Base-by-base conservation (phyloP, 1,284 basidiomycete species). In the Boletus chippewaensis region DNA sequence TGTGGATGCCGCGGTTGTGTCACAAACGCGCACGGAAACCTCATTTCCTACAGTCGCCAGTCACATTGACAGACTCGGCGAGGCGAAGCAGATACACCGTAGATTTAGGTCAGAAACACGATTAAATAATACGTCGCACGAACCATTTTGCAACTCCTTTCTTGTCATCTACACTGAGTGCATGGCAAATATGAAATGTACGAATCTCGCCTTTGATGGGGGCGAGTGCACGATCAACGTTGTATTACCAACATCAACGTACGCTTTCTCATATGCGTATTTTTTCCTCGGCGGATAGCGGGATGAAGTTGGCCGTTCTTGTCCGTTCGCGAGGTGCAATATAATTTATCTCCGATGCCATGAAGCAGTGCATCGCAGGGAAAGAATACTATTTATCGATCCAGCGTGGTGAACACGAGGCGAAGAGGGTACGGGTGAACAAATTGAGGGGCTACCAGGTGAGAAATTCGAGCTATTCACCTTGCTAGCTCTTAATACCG, bases 51-150 rank as follows among this genome's bases (percentile, higher is more conserved):
- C 40, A 50, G 59, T 63, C 61, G 52, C 66, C 65, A 58, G 56
- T 66, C 59, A 66, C 65, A 64, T 64, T 67, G 58, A 61, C 60
- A 60, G 49, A 55, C 56, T 50, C 43, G 56, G 60, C 59, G 66
- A 67, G 68, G 71, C 59, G 70, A 73, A 71, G 73, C 70, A 65
- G 63, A 66, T 65, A 62, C 44, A 53, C 66, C 54, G 57, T 34
- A 54, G 47, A 50, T 52, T 55, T 53, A 34, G 49, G 45, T 47
- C 47, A 56, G 66, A 57, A 55, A 56, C 58, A 51, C 56, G 55
- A 54, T 49, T 50, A 48, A 56, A 57, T 54, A 63, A 54, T 66
- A 56, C 53, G 62, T 56, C 47, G 61, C 49, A 50, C 49, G 55
- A 60, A 59, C 54, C 52, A 28, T 20, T 42, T 45, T 53, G 39